Evolutionary conservation across 2,329 filamentous ascomycete genomes (phyloP).

Genomic region (Fusarium nurragi): DNA sequence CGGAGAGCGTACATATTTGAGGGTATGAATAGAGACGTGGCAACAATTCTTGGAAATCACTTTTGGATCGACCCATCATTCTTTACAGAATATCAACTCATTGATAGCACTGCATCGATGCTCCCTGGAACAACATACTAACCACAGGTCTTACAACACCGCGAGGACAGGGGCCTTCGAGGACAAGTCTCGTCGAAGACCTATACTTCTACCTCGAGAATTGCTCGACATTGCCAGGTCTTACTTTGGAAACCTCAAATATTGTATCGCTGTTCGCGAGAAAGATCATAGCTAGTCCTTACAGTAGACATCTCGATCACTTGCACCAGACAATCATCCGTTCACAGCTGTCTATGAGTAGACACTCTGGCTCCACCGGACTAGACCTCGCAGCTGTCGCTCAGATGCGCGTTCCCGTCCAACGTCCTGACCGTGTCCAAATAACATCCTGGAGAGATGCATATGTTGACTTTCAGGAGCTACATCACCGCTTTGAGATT

Average conservation of each 20-base stretch:
- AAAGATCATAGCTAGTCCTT: not conserved
- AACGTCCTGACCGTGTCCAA: not conserved
- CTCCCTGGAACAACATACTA: not conserved
- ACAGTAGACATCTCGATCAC: not conserved
- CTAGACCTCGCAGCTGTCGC: not conserved
- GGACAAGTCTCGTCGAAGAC: not conserved
- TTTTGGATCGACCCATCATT: not conserved
- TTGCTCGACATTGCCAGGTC: not conserved
- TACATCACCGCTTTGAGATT: not conserved
- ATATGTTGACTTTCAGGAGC: not conserved
- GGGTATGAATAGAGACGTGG: slow-evolving; percentile 1
- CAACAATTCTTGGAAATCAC: not conserved
- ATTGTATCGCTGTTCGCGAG: not conserved
- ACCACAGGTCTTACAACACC: not conserved
- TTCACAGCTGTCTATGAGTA: not conserved
- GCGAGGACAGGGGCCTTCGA: not conserved
- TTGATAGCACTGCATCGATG: not conserved
- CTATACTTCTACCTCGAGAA: not conserved
- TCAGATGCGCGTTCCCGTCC: not conserved
- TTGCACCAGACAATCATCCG: not conserved
- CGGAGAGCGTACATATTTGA: not conserved
- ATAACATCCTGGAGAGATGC: not conserved
- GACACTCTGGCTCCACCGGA: not conserved
- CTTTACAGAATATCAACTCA: not conserved
- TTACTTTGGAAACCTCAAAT: not conserved